Evolutionary conservation across 352 stramenopile genomes (phyloP), one percentile per base, ranked within the genome.

Genomic region (Pythium phragmiticola): DNA sequence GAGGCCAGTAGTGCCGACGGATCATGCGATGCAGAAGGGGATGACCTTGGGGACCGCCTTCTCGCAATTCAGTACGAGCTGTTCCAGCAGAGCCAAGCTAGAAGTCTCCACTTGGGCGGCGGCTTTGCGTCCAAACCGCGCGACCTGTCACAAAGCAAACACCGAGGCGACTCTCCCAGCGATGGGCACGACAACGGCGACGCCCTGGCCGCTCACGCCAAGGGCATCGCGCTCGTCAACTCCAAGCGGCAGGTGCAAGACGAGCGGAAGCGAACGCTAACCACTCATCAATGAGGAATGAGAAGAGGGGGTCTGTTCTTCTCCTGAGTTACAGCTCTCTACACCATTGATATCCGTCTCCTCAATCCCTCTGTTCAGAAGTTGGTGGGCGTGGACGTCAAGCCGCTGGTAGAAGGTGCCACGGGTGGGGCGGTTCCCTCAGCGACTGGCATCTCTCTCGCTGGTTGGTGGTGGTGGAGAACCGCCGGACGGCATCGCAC

Each of bases 401-500:
- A 39, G 34, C 34, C 34, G 11, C 7, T 39, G 34, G 34, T 39
- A 13, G 34, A 39, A 8, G 34, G 34, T 13, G 34, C 7, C 34
- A 39, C 34, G 34, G 34, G 34, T 13, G 34, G 34, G 11, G 34
- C 34, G 3, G 52, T 46, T 12, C 16, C 30, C 46, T 34, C 43
- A 1, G 21, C 43, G 23, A 54, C 28, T 23, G 64, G 37, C 2
- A 46, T 45, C 33, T 68, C 47, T 1, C 19, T 21, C 37, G 48
- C 69, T 56, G 13, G 56, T 48, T 60, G 65, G 34, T 63, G 63
- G 34, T 63, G 58, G 34, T 42, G 60, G 34, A 51, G 23, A 34
- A 51, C n/a, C 17, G 74, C 48, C 2, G 78, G 74, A 30, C 78
- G 77, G 53, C 82, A 91, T 28, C 73, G 75, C 60, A 93, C 84